These are phyloP conservation scores for Bassia scoparia DNA, from an alignment of 148 eudicot species.

Conservation along the genomic window DNA sequence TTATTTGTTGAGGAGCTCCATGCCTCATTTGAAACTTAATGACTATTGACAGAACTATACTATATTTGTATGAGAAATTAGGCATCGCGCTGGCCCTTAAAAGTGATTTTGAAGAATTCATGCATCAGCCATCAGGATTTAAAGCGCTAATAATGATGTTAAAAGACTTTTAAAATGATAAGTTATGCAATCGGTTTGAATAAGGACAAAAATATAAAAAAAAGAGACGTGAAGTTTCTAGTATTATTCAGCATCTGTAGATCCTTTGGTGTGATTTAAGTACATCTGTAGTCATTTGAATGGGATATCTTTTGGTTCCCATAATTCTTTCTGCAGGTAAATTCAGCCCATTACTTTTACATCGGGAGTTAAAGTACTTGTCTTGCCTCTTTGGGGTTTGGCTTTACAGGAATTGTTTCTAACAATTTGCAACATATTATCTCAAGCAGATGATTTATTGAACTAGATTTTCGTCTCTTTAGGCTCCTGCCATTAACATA, in stretches of 20 bases:
- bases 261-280: not conserved
- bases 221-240: not conserved
- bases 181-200: too few relatives aligned
- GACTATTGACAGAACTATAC: not conserved
- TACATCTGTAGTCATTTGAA: not conserved
- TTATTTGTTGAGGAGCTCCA: not conserved
- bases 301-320: not conserved
- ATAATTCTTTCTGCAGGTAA: conserved; percentile 37
- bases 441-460: not conserved
- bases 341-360: conserved; percentile 47
- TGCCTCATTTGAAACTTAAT: not conserved
- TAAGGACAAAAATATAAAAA: too few relatives aligned
- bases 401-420: conserved; percentile 49
- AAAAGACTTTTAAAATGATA: not conserved
- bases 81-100: not conserved
- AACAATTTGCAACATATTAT: not conserved
- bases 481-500: not conserved
- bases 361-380: conserved; percentile 47
- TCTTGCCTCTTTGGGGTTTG: conserved; percentile 47
- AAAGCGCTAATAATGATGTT: not conserved
- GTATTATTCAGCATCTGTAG: not conserved
- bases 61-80: not conserved
- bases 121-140: not conserved
- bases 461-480: not conserved
- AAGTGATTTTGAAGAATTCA: not conserved